These are phyloP conservation scores for Fonsecaea nubica DNA, from an alignment of 2,329 filamentous ascomycete species.

Conservation along the genomic window DNA sequence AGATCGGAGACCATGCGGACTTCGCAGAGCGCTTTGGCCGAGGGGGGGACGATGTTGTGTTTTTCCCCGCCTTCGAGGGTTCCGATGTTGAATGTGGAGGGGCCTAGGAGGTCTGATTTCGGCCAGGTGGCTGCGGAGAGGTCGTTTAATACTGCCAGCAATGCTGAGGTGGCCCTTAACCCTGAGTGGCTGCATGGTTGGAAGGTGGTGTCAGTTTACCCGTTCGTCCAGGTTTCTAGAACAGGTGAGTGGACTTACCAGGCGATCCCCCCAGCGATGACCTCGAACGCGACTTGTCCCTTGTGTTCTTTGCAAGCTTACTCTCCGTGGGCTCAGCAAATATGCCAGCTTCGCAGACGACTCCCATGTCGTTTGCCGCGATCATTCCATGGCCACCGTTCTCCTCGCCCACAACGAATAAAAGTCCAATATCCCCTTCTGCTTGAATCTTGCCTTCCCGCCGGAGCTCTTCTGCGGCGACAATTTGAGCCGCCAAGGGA, in stretches of 20 bases:
- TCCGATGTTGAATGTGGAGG: conserved; percentile 51
- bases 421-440: conserved; percentile 63
- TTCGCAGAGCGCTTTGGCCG: conserved; percentile 50
- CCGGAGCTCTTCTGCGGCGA: conserved; percentile 67
- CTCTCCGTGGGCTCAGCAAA: conserved; percentile 65
- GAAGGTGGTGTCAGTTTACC: too few species aligned
- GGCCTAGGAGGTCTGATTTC: conserved; percentile 48
- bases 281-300: background rate
- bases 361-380: conserved; percentile 53
- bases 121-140: conserved; percentile 45
- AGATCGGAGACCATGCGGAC: conserved; percentile 50
- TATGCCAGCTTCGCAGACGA: conserved; percentile 55
- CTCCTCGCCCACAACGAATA: conserved; percentile 68
- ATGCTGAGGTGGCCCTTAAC: conserved; percentile 44
- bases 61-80: conserved; percentile 49
- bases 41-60: conserved; percentile 51
- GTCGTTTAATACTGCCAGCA: conserved; percentile 45
- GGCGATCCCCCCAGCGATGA: conserved; percentile 51
- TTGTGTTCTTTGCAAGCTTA: conserved; percentile 51
- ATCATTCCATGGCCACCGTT: conserved; percentile 63
- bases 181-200: too few species aligned
- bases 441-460: conserved; percentile 47
- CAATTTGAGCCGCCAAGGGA: conserved; percentile 74
- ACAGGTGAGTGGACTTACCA: too few species aligned
- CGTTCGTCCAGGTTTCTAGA: too few species aligned